Percentiles rank a stretch among this genome's conserved stretches.
Conservation (phyloP, 2,329 filamentous ascomycete genomes). For the Botrytis elliptica region DNA sequence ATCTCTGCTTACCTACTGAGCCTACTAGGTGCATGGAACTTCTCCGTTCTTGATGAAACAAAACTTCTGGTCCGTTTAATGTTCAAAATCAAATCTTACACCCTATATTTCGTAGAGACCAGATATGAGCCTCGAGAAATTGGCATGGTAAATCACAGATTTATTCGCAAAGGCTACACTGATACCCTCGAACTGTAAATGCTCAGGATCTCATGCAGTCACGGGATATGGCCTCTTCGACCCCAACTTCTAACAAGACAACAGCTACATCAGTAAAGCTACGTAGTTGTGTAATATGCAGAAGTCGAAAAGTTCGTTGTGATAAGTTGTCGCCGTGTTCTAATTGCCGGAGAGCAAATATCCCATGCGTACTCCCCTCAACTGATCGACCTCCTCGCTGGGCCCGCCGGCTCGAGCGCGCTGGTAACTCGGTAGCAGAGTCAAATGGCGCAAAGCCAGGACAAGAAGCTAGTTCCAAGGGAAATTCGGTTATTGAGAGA, state of each 20-base stretch:
- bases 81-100: background rate
- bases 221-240: background rate
- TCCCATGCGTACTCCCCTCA: slow-evolving; percentile 52
- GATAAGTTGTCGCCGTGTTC: slow-evolving; percentile 57
- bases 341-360: slow-evolving; percentile 54
- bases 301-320: slow-evolving; percentile 56
- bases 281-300: slow-evolving; percentile 52
- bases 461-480: slow-evolving; percentile 35
- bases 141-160: background rate
- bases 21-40: background rate
- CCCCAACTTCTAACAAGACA: background rate
- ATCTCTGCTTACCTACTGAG: background rate
- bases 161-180: too few species aligned
- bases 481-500: slow-evolving; percentile 48
- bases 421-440: slow-evolving; percentile 35
- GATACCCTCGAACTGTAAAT: background rate
- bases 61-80: background rate
- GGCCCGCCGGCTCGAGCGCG: slow-evolving; percentile 51
- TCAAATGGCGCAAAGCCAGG: slow-evolving; percentile 24
- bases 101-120: too few species aligned
- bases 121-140: too few species aligned
- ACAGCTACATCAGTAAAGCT: slow-evolving; percentile 31
- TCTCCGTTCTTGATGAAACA: background rate
- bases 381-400: slow-evolving; percentile 52
- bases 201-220: background rate